These are phyloP conservation scores for Malassezia dermatis DNA, from an alignment of 1,284 basidiomycete genomes.

Conservation along the genomic window DNA sequence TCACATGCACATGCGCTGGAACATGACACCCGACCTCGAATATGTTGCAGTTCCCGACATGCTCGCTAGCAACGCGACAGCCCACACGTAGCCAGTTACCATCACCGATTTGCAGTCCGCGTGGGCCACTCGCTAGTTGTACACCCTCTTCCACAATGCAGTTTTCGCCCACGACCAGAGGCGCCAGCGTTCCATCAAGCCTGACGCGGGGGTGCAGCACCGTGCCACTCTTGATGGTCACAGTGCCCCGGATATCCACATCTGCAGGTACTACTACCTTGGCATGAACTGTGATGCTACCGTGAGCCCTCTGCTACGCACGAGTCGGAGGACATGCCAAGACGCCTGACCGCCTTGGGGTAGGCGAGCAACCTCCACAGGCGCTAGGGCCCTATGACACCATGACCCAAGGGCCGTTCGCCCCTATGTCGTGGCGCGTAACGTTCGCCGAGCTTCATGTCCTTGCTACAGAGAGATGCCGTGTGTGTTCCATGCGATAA, in stretches of 20 bases:
- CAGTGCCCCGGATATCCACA: conserved; percentile 1
- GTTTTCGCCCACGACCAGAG: conserved; percentile 72
- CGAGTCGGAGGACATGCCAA: not conserved
- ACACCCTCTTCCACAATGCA: conserved; percentile 85
- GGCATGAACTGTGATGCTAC: not conserved
- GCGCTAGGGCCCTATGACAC: not conserved
- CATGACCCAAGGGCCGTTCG: not conserved
- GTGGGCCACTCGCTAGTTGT: conserved; percentile 65
- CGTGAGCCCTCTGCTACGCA: not conserved
- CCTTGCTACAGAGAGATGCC: not conserved
- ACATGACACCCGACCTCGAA: conserved; percentile 69
- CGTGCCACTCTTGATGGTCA: conserved; percentile 8
- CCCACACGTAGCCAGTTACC: conserved; percentile 86
- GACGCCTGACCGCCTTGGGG: not conserved
- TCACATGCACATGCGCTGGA: conserved; percentile 65
- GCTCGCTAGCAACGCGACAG: conserved; percentile 66
- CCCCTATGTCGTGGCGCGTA: not conserved
- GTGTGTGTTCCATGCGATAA: not conserved
- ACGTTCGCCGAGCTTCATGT: not conserved
- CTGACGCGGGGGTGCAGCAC: conserved; percentile 89
- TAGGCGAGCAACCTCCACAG: not conserved
- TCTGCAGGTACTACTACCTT: conserved; percentile 6
- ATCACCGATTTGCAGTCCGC: conserved; percentile 75
- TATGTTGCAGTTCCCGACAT: conserved; percentile 72
- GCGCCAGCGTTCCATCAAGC: conserved; percentile 73